Conservation (phyloP, 805 yeast species). For the Saccharomyces mikatae region DNA sequence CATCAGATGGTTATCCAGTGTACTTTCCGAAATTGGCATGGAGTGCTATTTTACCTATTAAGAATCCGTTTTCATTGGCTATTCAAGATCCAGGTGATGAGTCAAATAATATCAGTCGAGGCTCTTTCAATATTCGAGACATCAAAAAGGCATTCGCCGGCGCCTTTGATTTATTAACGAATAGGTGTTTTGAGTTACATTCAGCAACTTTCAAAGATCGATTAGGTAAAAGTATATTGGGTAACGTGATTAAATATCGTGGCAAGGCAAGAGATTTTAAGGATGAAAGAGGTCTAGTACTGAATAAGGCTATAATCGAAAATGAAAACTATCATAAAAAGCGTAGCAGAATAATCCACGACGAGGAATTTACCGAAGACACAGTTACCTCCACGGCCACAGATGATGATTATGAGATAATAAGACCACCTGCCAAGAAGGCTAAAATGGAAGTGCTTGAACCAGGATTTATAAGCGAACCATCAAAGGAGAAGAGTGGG, state of each 20-base stretch:
- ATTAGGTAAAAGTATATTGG: slow-evolving; percentile 64
- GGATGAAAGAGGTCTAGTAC: slow-evolving; percentile 59
- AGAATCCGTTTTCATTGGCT: slow-evolving; percentile 55
- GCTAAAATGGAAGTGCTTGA: background rate
- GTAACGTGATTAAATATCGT: slow-evolving; percentile 66
- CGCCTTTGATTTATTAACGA: slow-evolving; percentile 69
- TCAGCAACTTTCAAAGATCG: slow-evolving; percentile 57
- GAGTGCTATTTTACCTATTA: slow-evolving; percentile 42
- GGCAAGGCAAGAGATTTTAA: slow-evolving; percentile 71
- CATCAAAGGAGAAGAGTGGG: slow-evolving; percentile 4
- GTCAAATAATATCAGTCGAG: slow-evolving; percentile 74
- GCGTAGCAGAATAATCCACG: slow-evolving; percentile 19
- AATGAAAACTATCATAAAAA: slow-evolving; percentile 28
- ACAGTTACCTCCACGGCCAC: slow-evolving; percentile 13
- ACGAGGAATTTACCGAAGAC: slow-evolving; percentile 23
- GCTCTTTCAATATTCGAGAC: slow-evolving; percentile 72
- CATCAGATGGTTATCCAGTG: slow-evolving; percentile 44
- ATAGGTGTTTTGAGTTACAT: slow-evolving; percentile 67
- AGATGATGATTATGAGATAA: slow-evolving; percentile 14
- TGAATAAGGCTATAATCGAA: slow-evolving; percentile 46
- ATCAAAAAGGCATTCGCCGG: slow-evolving; percentile 83
- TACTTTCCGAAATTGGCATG: slow-evolving; percentile 53
- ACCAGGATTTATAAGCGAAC: background rate
- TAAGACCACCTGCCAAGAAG: slow-evolving; percentile 11
- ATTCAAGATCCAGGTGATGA: slow-evolving; percentile 87